A percentile compares a stretch with the other conserved stretches of the same genome.
Conservation (phyloP, 768 basidiomycete species). For the Leccinum pellstonianum region DNA sequence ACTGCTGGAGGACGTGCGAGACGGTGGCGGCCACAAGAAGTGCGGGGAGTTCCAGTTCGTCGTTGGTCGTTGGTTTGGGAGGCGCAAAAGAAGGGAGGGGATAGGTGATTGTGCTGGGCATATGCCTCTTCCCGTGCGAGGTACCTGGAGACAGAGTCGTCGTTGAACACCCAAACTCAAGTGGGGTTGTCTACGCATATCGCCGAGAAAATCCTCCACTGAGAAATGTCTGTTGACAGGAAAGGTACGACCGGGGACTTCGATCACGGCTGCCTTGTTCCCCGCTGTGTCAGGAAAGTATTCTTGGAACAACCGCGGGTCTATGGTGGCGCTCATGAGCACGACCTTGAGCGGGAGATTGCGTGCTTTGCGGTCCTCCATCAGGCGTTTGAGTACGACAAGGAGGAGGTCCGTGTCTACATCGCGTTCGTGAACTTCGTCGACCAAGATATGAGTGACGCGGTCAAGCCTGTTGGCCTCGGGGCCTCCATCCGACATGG, state of each 20-base stretch:
- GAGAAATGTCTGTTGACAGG: conserved; percentile 79
- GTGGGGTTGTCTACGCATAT: conserved; percentile 41
- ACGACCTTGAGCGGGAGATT: conserved; percentile 79
- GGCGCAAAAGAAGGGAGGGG: conserved; percentile 8
- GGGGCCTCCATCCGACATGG: conserved; percentile 46
- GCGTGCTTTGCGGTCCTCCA: conserved; percentile 69
- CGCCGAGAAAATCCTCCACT: conserved; percentile 74
- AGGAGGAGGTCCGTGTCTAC: conserved; percentile 89
- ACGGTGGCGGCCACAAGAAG: conserved; percentile 81
- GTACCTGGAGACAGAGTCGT: conserved; percentile 72
- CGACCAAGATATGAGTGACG: conserved; percentile 88
- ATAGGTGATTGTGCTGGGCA: conserved; percentile 1
- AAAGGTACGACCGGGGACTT: conserved; percentile 89
- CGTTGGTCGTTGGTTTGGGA: conserved; percentile 26
- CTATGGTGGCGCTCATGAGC: conserved; percentile 96
- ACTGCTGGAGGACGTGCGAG: conserved; percentile 67
- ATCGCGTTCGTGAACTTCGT: conserved; percentile 96
- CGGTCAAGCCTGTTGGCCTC: conserved; percentile 54
- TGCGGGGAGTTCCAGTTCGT: conserved; percentile 75
- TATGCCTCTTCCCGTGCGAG: conserved; percentile 55
- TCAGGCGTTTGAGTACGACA: conserved; percentile 81
- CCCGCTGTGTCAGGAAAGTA: conserved; percentile 75
- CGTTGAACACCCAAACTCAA: conserved; percentile 62
- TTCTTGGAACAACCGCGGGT: conserved; percentile 81
- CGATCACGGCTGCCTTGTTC: conserved; percentile 64